Percentiles rank a stretch among this genome's conserved stretches.
phyloP scores from a whole-genome alignment of 495 filamentous ascomycete genomes.

The Corynascus novoguineensis region DNA sequence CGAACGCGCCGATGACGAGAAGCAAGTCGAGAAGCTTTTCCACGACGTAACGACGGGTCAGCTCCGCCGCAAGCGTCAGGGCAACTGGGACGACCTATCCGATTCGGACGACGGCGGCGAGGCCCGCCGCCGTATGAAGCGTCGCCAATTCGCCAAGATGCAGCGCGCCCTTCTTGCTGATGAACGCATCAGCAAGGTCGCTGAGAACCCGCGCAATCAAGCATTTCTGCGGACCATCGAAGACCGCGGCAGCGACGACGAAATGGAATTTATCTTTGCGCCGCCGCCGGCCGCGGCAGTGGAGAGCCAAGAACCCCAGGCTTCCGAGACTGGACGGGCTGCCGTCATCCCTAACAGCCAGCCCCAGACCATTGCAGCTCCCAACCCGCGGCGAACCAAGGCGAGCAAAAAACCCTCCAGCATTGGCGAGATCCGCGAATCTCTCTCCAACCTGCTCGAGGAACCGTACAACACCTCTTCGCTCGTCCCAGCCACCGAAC shows the following conservation, averaged over 20 bases:
- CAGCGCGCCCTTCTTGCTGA: conserved; percentile 84
- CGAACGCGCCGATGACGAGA: conserved; percentile 66
- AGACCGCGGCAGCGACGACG: conserved; percentile 72
- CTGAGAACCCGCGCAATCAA: conserved; percentile 79
- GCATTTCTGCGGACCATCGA: conserved; percentile 90
- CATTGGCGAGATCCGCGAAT: conserved; percentile 73
- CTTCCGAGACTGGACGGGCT: conserved; percentile 22
- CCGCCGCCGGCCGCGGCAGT: conserved; percentile 35
- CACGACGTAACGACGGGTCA: conserved; percentile 85
- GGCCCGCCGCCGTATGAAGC: conserved; percentile 71
- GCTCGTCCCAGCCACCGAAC: conserved; percentile 42
- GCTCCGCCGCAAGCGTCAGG: conserved; percentile 70
- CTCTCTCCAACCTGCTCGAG: conserved; percentile 75
- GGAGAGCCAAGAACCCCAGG: conserved; percentile 37
- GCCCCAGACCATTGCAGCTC: conserved; percentile 22
- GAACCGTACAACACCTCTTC: conserved; percentile 43
- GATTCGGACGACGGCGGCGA: conserved; percentile 82
- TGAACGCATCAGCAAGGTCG: conserved; percentile 83
- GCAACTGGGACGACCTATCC: conserved; percentile 71
- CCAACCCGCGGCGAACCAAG: conserved; percentile 60
- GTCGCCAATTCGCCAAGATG: conserved; percentile 86
- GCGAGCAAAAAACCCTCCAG: conserved; percentile 54
- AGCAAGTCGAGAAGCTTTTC: conserved; percentile 80
- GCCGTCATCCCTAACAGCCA: conserved; percentile 44
- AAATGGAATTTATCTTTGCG: conserved; percentile 66